phyloP scores from a whole-genome alignment of 768 basidiomycete genomes.

The Nidularia sp. region DNA sequence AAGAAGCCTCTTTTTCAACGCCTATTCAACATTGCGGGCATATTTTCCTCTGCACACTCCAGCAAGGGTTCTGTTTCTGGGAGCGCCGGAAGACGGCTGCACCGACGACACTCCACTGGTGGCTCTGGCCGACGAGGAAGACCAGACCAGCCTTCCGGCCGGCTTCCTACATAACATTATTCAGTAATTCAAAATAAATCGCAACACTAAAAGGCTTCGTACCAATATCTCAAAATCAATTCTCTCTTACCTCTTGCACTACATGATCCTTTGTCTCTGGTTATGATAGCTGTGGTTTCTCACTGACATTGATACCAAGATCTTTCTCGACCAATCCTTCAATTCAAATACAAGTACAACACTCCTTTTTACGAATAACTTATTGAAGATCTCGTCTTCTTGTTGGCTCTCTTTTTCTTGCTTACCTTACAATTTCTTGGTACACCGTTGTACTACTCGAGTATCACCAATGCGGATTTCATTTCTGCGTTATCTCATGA shows the following conservation, averaged over 20 bases:
- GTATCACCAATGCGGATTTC: neutral
- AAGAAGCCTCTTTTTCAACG: constrained; percentile 64
- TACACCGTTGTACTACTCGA: neutral
- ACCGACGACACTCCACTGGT: constrained; percentile 49
- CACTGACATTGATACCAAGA: too few relatives aligned
- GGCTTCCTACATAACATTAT: constrained; percentile 3
- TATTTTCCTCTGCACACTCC: constrained; percentile 37
- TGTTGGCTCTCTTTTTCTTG: too few relatives aligned
- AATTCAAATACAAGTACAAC: too few relatives aligned
- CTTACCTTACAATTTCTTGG: too few relatives aligned
- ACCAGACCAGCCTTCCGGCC: constrained; percentile 4
- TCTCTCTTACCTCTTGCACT: neutral
- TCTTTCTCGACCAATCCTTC: too few relatives aligned
- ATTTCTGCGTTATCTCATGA: neutral
- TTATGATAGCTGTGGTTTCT: too few relatives aligned
- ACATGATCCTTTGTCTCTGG: neutral
- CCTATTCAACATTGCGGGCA: constrained; percentile 47
- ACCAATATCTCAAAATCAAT: too few relatives aligned
- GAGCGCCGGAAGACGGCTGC: constrained; percentile 28
- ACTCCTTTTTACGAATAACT: too few relatives aligned
- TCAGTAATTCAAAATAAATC: constrained; percentile 1
- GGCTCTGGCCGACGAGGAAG: constrained; percentile 15
- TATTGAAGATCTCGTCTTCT: too few relatives aligned
- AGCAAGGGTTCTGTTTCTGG: constrained; percentile 24
- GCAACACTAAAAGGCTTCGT: constrained; percentile 1